Conservation (phyloP, 2,329 filamentous ascomycete genomes). For the Fusarium nisikadoi region DNA sequence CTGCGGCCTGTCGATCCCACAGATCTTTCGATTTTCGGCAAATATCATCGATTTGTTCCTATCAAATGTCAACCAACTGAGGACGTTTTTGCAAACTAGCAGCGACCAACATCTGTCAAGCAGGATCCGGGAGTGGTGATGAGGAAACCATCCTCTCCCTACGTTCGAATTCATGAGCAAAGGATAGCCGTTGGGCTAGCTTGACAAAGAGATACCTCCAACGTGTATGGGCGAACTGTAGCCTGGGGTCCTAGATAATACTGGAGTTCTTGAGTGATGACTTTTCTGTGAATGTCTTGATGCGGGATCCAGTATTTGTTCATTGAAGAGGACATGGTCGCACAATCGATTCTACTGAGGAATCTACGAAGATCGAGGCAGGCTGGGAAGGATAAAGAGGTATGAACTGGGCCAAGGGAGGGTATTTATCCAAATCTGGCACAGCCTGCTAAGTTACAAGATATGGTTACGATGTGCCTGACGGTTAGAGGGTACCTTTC, state of each 20-base stretch:
- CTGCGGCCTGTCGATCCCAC: constrained; percentile 66
- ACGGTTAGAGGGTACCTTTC: constrained; percentile 36
- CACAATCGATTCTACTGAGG: constrained; percentile 22
- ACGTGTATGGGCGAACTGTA: constrained; percentile 66
- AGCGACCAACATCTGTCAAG: constrained; percentile 65
- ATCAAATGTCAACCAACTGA: constrained; percentile 32
- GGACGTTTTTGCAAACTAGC: background rate
- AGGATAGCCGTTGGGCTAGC: constrained; percentile 25
- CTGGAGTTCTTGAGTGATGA: constrained; percentile 68
- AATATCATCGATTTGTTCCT: constrained; percentile 73
- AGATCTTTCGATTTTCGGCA: constrained; percentile 68
- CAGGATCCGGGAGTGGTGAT: constrained; percentile 68
- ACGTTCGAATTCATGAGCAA: constrained; percentile 37
- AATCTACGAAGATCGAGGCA: constrained; percentile 21
- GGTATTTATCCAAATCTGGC: constrained; percentile 43
- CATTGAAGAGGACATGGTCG: constrained; percentile 50
- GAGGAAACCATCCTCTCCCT: constrained; percentile 71
- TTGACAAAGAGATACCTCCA: constrained; percentile 58
- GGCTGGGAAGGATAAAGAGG: constrained; percentile 20
- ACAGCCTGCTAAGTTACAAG: constrained; percentile 24
- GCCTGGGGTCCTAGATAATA: constrained; percentile 68
- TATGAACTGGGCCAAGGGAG: constrained; percentile 27
- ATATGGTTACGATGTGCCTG: constrained; percentile 38
- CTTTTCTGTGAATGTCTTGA: constrained; percentile 68
- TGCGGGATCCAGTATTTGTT: constrained; percentile 72